Conservation (phyloP, 768 basidiomycete species). For the Amanita rubescens region DNA sequence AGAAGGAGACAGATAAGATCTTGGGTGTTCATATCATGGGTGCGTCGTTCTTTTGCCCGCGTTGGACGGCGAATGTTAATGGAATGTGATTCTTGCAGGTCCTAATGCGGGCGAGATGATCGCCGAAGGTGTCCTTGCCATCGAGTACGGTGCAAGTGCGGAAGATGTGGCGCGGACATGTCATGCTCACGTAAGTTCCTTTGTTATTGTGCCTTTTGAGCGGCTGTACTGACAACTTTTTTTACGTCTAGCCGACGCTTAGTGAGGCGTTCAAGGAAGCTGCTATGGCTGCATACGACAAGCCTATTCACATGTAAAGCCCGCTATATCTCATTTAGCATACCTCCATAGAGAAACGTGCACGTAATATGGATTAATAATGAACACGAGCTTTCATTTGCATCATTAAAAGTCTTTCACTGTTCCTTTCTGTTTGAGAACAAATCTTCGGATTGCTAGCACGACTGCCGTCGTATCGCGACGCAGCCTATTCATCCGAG, state of each 20-base stretch:
- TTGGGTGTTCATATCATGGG: slow-evolving; percentile 90
- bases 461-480: too few relatives aligned
- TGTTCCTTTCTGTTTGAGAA: too few relatives aligned
- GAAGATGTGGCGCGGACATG: slow-evolving; percentile 91
- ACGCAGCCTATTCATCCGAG: too few relatives aligned
- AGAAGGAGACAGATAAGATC: slow-evolving; percentile 93
- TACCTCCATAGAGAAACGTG: neutral
- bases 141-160: slow-evolving; percentile 92
- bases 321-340: neutral
- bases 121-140: slow-evolving; percentile 77
- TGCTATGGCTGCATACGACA: slow-evolving; percentile 77
- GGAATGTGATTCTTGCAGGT: slow-evolving; percentile 28
- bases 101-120: slow-evolving; percentile 98
- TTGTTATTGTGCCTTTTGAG: neutral
- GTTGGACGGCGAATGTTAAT: neutral
- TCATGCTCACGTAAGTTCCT: slow-evolving; percentile 77
- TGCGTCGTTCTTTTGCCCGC: slow-evolving; percentile 10
- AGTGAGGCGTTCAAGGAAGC: slow-evolving; percentile 97
- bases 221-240: slow-evolving; percentile 8
- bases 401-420: too few relatives aligned
- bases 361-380: neutral
- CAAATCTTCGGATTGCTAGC: too few relatives aligned
- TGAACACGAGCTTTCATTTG: too few relatives aligned
- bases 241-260: slow-evolving; percentile 54
- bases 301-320: slow-evolving; percentile 76